Evolutionary conservation across 1,284 basidiomycete species (phyloP), one percentile per base, ranked within the genome.

Genomic region (Flammula alnicola): DNA sequence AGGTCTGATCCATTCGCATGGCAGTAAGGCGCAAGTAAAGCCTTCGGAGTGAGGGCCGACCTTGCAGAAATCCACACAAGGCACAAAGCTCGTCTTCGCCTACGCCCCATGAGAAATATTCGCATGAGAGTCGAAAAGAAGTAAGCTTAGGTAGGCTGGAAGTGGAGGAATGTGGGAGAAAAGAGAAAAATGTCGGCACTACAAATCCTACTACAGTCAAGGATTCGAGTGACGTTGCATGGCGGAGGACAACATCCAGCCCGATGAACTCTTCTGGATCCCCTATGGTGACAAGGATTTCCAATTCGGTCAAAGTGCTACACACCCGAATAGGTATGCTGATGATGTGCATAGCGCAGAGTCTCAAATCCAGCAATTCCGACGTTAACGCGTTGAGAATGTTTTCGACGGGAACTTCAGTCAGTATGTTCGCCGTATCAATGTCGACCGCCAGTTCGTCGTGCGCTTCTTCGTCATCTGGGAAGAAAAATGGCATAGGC

Each of bases 181-280:
- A 59, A 41, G 58, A 59, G 16, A 56, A 51, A 65, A 67, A 4
- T 59, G 44, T 53, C 4, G 54, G 45, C 20, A 57, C 48, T 17
- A 70, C 51, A 37, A 58, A 60, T 14, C 71, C 71, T 33, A 66
- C 60, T 36, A 70, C 33, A 11, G 68, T 66, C 10, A 73, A 55
- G 3, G 65, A 66, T 51, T 68, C 63, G 14, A 73, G 59, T 23
- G 50, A 23, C 9, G 59, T 52, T 11, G 65, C 61, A 44, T 73
- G 69, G 11, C 60, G 69, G 44, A 71, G 68, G 16, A 73, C 47
- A 36, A 71, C 61, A 39, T 71, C 69, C 29, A 71, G 44, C 6
- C 66, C 67, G 38, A 60, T 51, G 6, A 65, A 41, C 17, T 67
- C 63, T 9, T 60, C 61, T 25, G 54, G 58, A 20, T 49, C 45